Base-by-base conservation (phyloP, 2,329 filamentous ascomycete genomes). In the Cercospora zeina region DNA sequence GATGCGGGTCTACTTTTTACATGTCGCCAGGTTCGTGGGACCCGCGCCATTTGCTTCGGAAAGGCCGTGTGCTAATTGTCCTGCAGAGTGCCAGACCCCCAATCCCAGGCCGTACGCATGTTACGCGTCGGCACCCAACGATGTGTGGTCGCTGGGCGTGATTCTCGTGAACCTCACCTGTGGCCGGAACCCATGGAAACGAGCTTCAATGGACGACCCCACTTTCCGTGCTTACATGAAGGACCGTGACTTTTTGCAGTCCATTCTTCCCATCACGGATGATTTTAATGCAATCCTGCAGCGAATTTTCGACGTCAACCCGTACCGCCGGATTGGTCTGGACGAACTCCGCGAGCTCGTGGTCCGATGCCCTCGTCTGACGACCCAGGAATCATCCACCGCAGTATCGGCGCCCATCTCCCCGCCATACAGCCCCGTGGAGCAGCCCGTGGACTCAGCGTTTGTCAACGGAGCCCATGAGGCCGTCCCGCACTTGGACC, bases 101-200 rank as follows among this genome's bases (percentile, higher is more conserved):
- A 82, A 83, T 78, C 88, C 81, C 72, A 87, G 85, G 84, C 85
- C 82, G 77, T 82, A 82, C 74, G 82, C 89, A 31, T 93, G 85
- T 77, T 99, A 99, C 78, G 88, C 88, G 69, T 96, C 93, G 68
- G 92, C 91, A 57, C 90, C 93, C 62, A 99, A 97, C 80, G 95
- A 99, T 77, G 87, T 97, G 70, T 99, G 95, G 95, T 93, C 90
- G 73, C 85, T 99, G n/a, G 95, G 95, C 69, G 93, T 99, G 58
- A 96, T 99, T 75, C 84, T 99, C 64, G 92, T 99, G 71, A 99
- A 99, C 81, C 83, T 99, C 69, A 96, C 92, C 56, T 99, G 95
- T 79, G 95, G 95, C 74, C 91, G 95, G 76, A 99, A 99, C 79
- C 95, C 95, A 63, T 99, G 95, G 95, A 97, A 97, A 81, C 89